Percentiles rank a stretch among this genome's conserved stretches.
phyloP scores from a whole-genome alignment of 495 filamentous ascomycete genomes.

The Aeminium ludgeri region DNA sequence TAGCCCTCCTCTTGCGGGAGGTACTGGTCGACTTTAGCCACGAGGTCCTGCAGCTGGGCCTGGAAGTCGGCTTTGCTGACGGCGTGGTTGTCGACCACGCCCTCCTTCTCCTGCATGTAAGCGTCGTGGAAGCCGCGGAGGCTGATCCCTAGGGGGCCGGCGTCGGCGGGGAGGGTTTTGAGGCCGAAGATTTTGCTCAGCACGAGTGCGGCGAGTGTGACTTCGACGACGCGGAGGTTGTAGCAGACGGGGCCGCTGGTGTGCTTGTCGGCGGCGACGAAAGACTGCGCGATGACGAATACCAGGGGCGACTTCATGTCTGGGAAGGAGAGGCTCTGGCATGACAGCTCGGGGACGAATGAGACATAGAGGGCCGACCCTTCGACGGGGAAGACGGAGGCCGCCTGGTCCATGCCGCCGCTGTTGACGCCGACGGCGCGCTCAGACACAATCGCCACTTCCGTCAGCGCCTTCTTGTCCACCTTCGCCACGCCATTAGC shows the following conservation, averaged over 20 bases:
- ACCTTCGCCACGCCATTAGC: conserved; percentile 67
- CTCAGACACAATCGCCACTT: conserved; percentile 86
- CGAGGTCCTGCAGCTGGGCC: conserved; percentile 51
- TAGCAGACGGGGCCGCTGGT: conserved; percentile 84
- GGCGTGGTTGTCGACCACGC: conserved; percentile 26
- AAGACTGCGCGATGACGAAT: conserved; percentile 88
- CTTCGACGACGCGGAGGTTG: conserved; percentile 93
- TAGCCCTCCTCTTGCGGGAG: conserved; percentile 66
- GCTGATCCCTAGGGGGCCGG: conserved; percentile 66
- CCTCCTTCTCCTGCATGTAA: conserved; percentile 50
- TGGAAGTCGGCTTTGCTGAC: conserved; percentile 30
- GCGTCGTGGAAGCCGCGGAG: conserved; percentile 73
- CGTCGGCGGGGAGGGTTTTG: conserved; percentile 52
- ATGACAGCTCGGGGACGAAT: conserved; percentile 67
- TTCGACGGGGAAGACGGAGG: conserved; percentile 75
- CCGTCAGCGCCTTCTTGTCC: conserved; percentile 75
- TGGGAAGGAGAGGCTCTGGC: conserved; percentile 68
- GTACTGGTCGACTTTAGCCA: conserved; percentile 43
- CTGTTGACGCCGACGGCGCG: conserved; percentile 91
- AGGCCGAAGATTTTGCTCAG: conserved; percentile 45
- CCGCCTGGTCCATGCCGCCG: conserved; percentile 96
- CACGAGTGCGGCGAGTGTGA: conserved; percentile 69
- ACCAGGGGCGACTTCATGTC: conserved; percentile 63
- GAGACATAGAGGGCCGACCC: conserved; percentile 80
- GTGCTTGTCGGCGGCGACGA: conserved; percentile 86